Base-by-base conservation (phyloP, 2,329 filamentous ascomycete genomes). In the Hypoxylon sp. region DNA sequence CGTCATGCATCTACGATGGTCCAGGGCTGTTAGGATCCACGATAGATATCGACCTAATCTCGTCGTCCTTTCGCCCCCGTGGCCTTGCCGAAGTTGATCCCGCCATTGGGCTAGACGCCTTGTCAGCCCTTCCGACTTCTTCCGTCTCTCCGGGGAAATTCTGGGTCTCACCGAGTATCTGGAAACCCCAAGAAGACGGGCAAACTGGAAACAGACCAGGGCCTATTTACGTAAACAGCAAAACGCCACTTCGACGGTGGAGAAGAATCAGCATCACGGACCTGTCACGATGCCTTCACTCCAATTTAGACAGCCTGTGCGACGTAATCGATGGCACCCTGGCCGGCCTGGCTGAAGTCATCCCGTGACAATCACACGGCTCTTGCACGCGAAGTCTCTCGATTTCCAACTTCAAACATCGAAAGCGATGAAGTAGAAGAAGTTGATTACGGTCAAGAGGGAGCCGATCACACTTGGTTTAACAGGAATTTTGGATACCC, bases 61-160 rank as follows among this genome's bases (percentile, higher is more conserved):
- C 50, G 48, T 33, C 35, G 23, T 33, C 54, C 48, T 41, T 52
- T 61, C 51, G 33, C 46, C 38, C n/a, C 61, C 48, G 29, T 45
- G 18, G n/a, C 17, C 45, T 54, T 59, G 48, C 61, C 61, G 61
- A 64, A 62, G 51, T 64, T 64, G 55, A 59, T 54, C 58, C 61
- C 61, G 58, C 46, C 24, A 64, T 64, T 64, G 61, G 58, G 58
- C 46, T 64, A 58, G 51, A n/a, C 37, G 46, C 29, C 57, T 58
- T 48, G 20, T 13, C 9, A 57, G 6, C 7, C 10, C 18, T 62
- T 42, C 61, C 61, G 61, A 64, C 20, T 55, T 57, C 46, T 58
- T 46, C 61, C 61, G 61, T 42, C 21, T 45, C 26, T 46, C 48
- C 52, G 51, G 50, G 26, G 48, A 42, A 42, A 54, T 40, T 18